Base-by-base conservation (phyloP, 441 rosid genomes). In the Capsella rubella region DNA sequence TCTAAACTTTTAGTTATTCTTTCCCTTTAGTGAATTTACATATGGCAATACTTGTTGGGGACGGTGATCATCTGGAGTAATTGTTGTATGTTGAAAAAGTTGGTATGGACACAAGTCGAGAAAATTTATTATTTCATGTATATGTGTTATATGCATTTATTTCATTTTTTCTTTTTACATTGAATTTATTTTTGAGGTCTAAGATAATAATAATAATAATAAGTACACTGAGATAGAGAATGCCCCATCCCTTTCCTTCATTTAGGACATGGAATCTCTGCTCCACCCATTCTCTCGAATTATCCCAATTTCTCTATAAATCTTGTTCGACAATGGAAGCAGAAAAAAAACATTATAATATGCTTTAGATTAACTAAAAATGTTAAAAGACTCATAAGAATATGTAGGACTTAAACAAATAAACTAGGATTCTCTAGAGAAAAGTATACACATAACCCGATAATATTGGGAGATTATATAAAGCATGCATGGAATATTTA, bases 231-330 rank as follows among this genome's bases (percentile, higher is more conserved):
- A 76, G 67, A 57, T 83, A 79, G 55, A 78, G 77, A 78, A 51
- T 76, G 79, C 80, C 85, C 96, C 93, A 85, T 89, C 90, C 79
- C 88, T 88, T 86, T 90, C 87, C 75, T 74, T 81, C 83, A 84
- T 83, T 76, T 79, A 82, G 81, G 83, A 78, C 72, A 70, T 83
- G 87, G 90, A 81, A 88, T 89, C 87, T 86, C 91, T 86, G 90
- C 84, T 80, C 86, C 78, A 60, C 78, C 90, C 90, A 93, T 85
- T 84, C 84, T 82, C 79, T 79, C 78, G 27, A 84, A 71, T 72
- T 81, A 58, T 76, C 81, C 74, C 78, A 67, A 73, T 71, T 67
- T 50, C 39, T 63, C 13, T 14, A 6, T n/a, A 68, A 40, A 28
- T 37, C 42, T 42, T 74, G 21, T 49, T 42, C 16, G 25, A 67